phyloP scores from a whole-genome alignment of 345 rosid species.

The Ailanthus altissimus region DNA sequence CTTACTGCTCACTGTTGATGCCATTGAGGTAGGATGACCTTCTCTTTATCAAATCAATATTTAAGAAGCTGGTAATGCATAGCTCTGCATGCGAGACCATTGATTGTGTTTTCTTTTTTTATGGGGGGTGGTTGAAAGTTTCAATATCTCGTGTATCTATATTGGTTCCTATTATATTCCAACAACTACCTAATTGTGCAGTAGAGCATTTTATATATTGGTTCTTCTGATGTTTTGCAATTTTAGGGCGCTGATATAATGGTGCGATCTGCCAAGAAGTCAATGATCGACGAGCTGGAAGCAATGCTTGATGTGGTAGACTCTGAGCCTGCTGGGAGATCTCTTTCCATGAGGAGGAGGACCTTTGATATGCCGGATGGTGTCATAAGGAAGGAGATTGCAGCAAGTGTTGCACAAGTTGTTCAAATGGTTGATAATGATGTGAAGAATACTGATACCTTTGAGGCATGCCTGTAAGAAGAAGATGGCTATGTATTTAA shows the following conservation, averaged over 20 bases:
- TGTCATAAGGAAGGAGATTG: constrained; percentile 65
- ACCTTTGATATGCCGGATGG: constrained; percentile 89
- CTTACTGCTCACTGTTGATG: constrained; percentile 88
- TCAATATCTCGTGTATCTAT: too few species aligned
- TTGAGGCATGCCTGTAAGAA: constrained; percentile 34
- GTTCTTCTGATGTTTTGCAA: constrained; percentile 3
- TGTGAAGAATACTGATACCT: constrained; percentile 33
- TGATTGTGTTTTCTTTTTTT: too few species aligned
- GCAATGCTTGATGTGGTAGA: constrained; percentile 90
- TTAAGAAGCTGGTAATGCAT: background rate
- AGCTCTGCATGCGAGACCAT: too few species aligned
- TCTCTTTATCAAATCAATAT: background rate
- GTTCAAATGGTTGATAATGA: constrained; percentile 75
- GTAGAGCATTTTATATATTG: background rate
- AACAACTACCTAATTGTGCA: background rate
- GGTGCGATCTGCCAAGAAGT: constrained; percentile 77
- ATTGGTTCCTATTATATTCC: background rate
- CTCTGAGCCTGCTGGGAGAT: constrained; percentile 71
- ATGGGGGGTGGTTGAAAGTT: too few species aligned
- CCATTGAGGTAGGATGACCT: constrained; percentile 72
- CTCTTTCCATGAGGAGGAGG: constrained; percentile 75
- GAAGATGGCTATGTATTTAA: background rate
- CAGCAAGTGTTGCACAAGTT: constrained; percentile 80
- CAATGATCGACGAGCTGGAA: constrained; percentile 91
- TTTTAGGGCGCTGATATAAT: constrained; percentile 75